A percentile compares a stretch with the other conserved stretches of the same genome.
These are phyloP conservation scores for Anisodus tanguticus DNA, from an alignment of 257 asterid species.

Conservation along the genomic window DNA sequence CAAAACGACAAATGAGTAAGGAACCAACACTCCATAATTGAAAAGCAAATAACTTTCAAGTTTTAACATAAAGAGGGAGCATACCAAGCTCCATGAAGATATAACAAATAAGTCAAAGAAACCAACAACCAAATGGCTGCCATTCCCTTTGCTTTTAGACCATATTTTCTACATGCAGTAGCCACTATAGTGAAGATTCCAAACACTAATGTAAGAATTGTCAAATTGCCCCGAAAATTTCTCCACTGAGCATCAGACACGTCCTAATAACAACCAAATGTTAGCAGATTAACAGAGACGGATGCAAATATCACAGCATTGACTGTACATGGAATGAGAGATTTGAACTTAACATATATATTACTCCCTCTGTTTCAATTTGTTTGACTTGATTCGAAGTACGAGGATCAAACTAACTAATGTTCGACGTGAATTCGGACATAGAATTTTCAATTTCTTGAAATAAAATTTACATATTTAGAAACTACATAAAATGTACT, in stretches of 20 bases:
- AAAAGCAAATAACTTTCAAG: neutral
- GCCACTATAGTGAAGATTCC: constrained; percentile 76
- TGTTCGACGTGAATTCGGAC: too few relatives aligned
- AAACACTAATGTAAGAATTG: constrained; percentile 67
- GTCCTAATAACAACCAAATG: constrained; percentile 54
- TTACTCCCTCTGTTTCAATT: too few relatives aligned
- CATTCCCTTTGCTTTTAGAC: constrained; percentile 85
- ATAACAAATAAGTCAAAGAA: constrained; percentile 66
- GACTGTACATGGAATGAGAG: neutral
- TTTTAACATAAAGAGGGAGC: constrained; percentile 20
- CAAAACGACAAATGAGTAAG: constrained; percentile 21
- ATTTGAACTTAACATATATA: neutral
- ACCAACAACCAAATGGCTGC: constrained; percentile 71
- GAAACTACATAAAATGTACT: too few relatives aligned
- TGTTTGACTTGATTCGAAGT: too few relatives aligned
- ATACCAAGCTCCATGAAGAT: constrained; percentile 95
- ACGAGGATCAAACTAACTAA: too few relatives aligned
- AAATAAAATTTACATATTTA: too few relatives aligned
- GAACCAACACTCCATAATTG: neutral
- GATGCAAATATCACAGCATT: neutral
- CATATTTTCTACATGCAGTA: constrained; percentile 46
- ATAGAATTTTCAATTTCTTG: too few relatives aligned
- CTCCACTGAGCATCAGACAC: constrained; percentile 96
- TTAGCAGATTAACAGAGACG: constrained; percentile 9
- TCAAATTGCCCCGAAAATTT: constrained; percentile 82